Conservation (phyloP, 2,329 filamentous ascomycete species). For the Aspergillus ochraceus region DNA sequence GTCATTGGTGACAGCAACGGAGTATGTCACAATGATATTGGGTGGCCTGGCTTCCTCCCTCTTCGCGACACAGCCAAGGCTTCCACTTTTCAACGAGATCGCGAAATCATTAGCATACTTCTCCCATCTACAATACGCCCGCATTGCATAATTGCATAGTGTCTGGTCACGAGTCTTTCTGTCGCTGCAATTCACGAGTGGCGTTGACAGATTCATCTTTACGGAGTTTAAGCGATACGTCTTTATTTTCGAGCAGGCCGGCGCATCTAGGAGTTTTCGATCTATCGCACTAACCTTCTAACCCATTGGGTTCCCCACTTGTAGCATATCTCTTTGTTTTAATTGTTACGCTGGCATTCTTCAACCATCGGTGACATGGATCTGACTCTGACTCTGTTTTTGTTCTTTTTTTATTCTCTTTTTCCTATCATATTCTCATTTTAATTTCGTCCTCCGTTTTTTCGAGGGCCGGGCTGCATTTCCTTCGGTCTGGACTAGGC, state of each 20-base stretch:
- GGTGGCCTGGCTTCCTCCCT: neutral
- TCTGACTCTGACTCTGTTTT: neutral
- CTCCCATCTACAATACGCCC: neutral
- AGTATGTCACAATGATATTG: neutral
- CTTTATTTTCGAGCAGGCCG: constrained; percentile 16
- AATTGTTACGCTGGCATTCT: constrained; percentile 10
- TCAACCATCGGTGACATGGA: neutral
- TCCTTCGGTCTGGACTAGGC: neutral
- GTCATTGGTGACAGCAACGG: neutral
- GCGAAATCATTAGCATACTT: neutral
- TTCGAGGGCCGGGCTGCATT: neutral
- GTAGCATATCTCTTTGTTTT: constrained; percentile 5
- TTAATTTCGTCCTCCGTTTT: neutral
- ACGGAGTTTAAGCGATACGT: constrained; percentile 14
- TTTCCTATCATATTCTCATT: neutral
- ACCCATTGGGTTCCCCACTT: neutral
- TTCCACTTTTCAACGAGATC: neutral
- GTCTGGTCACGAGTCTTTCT: neutral
- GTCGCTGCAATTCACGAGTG: neutral
- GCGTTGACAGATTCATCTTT: constrained; percentile 12
- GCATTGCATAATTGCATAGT: neutral
- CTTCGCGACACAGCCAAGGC: neutral
- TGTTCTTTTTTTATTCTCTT: neutral
- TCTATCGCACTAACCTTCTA: constrained; percentile 8
- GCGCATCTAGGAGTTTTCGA: constrained; percentile 30